A percentile compares a stretch with the other conserved stretches of the same genome.
These are phyloP conservation scores for Ricinus communis DNA, from an alignment of 345 rosid species.

Conservation along the genomic window DNA sequence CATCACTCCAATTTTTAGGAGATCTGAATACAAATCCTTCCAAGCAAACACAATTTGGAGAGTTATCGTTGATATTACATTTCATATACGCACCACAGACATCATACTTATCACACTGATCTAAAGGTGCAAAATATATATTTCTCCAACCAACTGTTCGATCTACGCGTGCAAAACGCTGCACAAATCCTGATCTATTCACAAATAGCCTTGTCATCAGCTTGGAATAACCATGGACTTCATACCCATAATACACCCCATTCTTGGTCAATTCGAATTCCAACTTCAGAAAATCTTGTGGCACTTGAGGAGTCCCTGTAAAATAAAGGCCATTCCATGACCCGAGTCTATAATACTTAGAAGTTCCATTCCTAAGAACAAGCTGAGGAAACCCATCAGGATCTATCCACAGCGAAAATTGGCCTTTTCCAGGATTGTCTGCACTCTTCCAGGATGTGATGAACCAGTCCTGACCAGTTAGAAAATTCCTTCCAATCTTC, in stretches of 20 bases:
- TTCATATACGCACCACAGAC: constrained; percentile 17
- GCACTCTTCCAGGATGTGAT: constrained; percentile 23
- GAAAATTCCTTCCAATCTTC: constrained; percentile 15
- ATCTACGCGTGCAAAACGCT: neutral
- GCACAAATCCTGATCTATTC: constrained; percentile 10
- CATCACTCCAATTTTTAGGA: neutral
- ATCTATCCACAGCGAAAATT: constrained; percentile 15
- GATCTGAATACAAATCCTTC: constrained; percentile 10
- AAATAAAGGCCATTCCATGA: constrained; percentile 32
- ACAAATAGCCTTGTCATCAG: constrained; percentile 15
- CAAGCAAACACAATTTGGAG: constrained; percentile 11
- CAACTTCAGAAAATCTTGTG: neutral
- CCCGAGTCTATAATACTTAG: constrained; percentile 13
- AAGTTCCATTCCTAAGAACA: constrained; percentile 6
- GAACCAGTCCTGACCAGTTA: constrained; percentile 7
- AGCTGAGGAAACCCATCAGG: constrained; percentile 29
- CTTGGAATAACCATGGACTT: neutral
- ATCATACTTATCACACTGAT: constrained; percentile 23
- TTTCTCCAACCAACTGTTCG: neutral
- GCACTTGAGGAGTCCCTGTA: constrained; percentile 13
- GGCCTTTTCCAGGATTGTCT: constrained; percentile 24
- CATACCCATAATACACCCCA: constrained; percentile 10
- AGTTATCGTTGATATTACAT: neutral
- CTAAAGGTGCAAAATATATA: neutral
- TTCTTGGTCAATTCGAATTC: constrained; percentile 13